These are phyloP conservation scores for Dictyostelium purpureum DNA, from an alignment of 78 protist genomes.

Conservation along the genomic window DNA sequence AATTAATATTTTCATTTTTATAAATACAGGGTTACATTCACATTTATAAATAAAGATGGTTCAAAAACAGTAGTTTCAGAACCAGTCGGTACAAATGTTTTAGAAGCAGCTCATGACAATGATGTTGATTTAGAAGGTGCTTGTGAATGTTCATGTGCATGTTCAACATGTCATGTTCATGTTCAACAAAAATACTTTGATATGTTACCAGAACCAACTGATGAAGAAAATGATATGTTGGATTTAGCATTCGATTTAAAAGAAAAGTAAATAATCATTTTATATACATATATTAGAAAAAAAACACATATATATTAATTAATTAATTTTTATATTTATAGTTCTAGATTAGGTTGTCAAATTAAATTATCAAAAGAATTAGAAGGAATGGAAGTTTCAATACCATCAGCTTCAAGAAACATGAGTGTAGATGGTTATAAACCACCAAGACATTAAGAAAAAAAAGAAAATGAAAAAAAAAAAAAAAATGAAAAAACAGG, in stretches of 20 bases:
- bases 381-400: constrained; percentile 81
- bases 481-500: not conserved
- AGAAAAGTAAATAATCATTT: constrained; percentile 67
- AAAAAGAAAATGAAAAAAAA: not conserved
- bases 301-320: not conserved
- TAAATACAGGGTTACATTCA: constrained; percentile 23
- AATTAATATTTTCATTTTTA: not conserved
- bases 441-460: constrained; percentile 75
- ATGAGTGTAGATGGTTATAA: constrained; percentile 83
- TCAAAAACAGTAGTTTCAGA: not conserved
- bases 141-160: constrained; percentile 95
- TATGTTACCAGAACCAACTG: constrained; percentile 86
- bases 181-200: constrained; percentile 79
- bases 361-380: constrained; percentile 83
- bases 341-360: constrained; percentile 93
- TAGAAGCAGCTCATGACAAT: constrained; percentile 89
- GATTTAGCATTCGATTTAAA: constrained; percentile 91
- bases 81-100: constrained; percentile 57
- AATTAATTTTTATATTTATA: not conserved
- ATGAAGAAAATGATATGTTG: constrained; percentile 95
- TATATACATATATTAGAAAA: not conserved
- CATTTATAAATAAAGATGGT: constrained; percentile 76
- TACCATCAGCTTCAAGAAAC: constrained; percentile 88
- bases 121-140: constrained; percentile 94
- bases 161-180: constrained; percentile 96